These are phyloP conservation scores for Phialophora tarda DNA, from an alignment of 2,329 filamentous ascomycete genomes.

Conservation along the genomic window DNA sequence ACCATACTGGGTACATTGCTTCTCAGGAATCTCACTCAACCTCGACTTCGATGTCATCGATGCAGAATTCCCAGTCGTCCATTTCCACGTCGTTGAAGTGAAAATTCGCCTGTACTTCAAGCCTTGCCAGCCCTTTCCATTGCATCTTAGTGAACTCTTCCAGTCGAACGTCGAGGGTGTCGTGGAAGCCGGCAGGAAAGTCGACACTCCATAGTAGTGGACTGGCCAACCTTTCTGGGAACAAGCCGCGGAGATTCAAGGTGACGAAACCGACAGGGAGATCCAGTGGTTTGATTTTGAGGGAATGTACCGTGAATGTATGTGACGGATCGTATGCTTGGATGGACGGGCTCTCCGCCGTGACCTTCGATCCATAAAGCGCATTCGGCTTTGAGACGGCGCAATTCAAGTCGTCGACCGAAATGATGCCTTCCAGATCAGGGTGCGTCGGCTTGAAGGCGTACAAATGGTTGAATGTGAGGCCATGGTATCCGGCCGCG, in stretches of 20 bases:
- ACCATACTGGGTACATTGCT: not conserved
- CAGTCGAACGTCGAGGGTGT: slow-evolving; percentile 36
- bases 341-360: slow-evolving; percentile 32
- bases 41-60: slow-evolving; percentile 39
- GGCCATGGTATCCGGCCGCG: slow-evolving; percentile 25
- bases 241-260: slow-evolving; percentile 28
- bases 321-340: slow-evolving; percentile 8
- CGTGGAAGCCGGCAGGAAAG: slow-evolving; percentile 40
- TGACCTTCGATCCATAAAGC: slow-evolving; percentile 34
- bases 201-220: slow-evolving; percentile 37
- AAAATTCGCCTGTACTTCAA: slow-evolving; percentile 40
- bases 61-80: slow-evolving; percentile 42
- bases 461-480: slow-evolving; percentile 36
- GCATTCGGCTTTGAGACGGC: slow-evolving; percentile 41
- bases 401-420: slow-evolving; percentile 39
- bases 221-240: not conserved
- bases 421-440: slow-evolving; percentile 33
- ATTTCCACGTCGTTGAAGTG: slow-evolving; percentile 31
- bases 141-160: slow-evolving; percentile 33
- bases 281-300: slow-evolving; percentile 41
- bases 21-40: not conserved
- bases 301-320: slow-evolving; percentile 34
- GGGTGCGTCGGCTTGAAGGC: slow-evolving; percentile 36
- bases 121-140: slow-evolving; percentile 35
- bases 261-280: slow-evolving; percentile 34